These are phyloP conservation scores for Solanum ahanhuiri DNA, from an alignment of 257 asterid species.

Conservation along the genomic window DNA sequence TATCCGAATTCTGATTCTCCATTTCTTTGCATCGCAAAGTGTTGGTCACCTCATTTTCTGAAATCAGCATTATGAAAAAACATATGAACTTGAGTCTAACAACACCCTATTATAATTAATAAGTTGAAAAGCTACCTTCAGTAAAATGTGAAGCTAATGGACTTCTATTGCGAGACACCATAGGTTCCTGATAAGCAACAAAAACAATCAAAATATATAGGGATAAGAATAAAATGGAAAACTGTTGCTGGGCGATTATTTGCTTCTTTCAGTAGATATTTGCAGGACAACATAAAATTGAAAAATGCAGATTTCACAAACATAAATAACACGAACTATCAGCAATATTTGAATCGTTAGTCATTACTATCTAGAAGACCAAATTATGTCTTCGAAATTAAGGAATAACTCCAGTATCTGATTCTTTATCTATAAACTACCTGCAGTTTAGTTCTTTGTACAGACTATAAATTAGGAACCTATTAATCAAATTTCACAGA, in stretches of 20 bases:
- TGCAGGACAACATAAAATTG: too few species aligned
- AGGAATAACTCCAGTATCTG: neutral
- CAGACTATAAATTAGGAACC: neutral
- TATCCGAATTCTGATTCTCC: constrained; percentile 18
- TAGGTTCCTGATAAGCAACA: constrained; percentile 32
- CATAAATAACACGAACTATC: neutral
- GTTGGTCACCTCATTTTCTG: constrained; percentile 16
- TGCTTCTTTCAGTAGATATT: neutral
- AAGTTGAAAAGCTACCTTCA: constrained; percentile 42
- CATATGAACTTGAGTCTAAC: neutral
- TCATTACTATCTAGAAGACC: neutral
- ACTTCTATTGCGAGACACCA: constrained; percentile 37
- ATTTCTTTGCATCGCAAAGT: constrained; percentile 18
- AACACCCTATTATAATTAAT: neutral
- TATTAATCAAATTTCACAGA: neutral
- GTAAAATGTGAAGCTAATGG: constrained; percentile 53
- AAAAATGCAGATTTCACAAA: neutral
- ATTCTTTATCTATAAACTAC: neutral
- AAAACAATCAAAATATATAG: neutral
- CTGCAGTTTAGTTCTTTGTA: neutral
- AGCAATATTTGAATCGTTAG: neutral
- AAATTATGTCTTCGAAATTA: neutral
- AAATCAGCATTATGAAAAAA: neutral
- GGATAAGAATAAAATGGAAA: neutral
- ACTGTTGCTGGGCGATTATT: too few species aligned